phyloP scores from a whole-genome alignment of 768 basidiomycete genomes.

The Grammothele lineata region DNA sequence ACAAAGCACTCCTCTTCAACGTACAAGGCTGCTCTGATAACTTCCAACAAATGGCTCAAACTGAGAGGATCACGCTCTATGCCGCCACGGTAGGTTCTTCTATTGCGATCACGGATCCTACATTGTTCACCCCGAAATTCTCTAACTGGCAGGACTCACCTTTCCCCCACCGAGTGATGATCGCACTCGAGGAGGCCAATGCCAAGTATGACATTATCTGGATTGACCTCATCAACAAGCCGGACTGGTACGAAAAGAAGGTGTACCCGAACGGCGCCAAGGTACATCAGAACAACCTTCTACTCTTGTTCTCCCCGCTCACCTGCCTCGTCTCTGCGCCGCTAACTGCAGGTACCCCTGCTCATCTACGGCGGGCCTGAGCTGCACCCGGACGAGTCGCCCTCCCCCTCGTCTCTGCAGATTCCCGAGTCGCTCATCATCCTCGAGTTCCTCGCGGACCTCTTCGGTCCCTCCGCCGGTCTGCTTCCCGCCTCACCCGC shows the following conservation, averaged over 20 bases:
- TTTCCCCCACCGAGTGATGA: constrained; percentile 34
- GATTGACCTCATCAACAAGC: constrained; percentile 61
- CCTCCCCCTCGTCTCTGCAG: constrained; percentile 55
- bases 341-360: constrained; percentile 54
- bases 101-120: not conserved
- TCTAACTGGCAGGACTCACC: constrained; percentile 4
- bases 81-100: not conserved
- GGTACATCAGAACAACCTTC: constrained; percentile 43
- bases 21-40: no score
- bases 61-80: constrained; percentile 2
- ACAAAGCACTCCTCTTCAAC: no score
- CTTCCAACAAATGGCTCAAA: not conserved
- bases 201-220: constrained; percentile 46
- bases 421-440: constrained; percentile 61
- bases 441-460: constrained; percentile 62
- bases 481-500: constrained; percentile 55
- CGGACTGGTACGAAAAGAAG: constrained; percentile 60
- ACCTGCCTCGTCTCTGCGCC: not conserved
- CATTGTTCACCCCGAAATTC: not conserved
- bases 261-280: constrained; percentile 63
- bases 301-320: not conserved
- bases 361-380: constrained; percentile 59
- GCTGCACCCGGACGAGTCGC: constrained; percentile 43
- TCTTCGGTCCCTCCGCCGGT: constrained; percentile 41
- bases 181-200: constrained; percentile 55